Conservation (phyloP, 148 eudicot species). For the Polygonum aviculare region DNA sequence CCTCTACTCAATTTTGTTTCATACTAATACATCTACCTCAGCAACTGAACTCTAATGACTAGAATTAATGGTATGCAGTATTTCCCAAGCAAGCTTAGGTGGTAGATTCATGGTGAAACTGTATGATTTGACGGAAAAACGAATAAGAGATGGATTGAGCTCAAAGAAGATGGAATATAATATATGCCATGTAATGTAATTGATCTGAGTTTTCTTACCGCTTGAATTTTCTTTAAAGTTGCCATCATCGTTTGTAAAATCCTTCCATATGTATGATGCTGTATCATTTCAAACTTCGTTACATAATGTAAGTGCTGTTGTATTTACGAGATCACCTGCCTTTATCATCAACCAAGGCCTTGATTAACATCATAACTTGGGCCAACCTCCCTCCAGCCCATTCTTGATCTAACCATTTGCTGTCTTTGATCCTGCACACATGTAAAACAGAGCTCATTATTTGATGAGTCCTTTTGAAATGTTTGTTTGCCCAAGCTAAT, state of each 20-base stretch:
- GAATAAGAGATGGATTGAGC: neutral
- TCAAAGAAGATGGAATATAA: neutral
- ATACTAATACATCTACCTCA: too few species aligned
- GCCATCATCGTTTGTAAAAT: neutral
- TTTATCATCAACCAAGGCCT: too few species aligned
- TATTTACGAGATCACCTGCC: too few species aligned
- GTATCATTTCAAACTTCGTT: neutral
- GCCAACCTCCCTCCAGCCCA: neutral
- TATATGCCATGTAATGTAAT: neutral
- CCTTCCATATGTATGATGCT: neutral
- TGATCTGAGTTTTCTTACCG: neutral
- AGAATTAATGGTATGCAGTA: neutral
- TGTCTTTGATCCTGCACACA: neutral
- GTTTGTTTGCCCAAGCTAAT: too few species aligned
- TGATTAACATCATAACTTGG: too few species aligned
- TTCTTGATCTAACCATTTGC: neutral
- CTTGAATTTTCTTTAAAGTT: neutral
- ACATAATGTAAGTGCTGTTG: neutral
- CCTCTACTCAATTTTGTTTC: too few species aligned
- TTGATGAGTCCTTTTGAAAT: too few species aligned
- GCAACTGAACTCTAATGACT: neutral
- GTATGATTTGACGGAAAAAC: neutral
- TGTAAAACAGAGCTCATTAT: neutral
- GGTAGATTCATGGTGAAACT: neutral
- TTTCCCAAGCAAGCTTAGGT: constrained; percentile 4